Base-by-base conservation (phyloP, 129 eudicot genomes). In the Pittosporum tobira region DNA sequence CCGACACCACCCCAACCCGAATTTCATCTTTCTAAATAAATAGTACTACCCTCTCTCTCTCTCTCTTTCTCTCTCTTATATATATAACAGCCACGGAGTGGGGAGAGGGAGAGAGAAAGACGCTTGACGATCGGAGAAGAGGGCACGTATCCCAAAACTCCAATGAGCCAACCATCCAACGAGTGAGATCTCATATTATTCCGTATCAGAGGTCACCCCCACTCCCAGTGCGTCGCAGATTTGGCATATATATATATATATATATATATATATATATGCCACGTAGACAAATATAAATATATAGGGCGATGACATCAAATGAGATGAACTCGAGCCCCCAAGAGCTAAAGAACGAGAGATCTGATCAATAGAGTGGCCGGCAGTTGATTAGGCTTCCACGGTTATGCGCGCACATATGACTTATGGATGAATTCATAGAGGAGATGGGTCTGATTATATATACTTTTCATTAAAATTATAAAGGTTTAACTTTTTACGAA, bases 121-220 rank as follows among this genome's bases (percentile, higher is more conserved):
- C 48, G 63, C 53, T 62, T 38, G 21, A 65, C 37, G 2, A 18
- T 2, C 44, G 46, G 62, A 55, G 42, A 16, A 30, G 11, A 22
- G n/a, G 52, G 57, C 64, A 66, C 57, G 71, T 47, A 48, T n/a
- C n/a, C n/a, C n/a, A n/a, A n/a, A n/a, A n/a, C n/a, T n/a, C n/a
- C 25, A 64, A 52, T 25, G 36, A 64, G 36, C 51, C 69, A 64
- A 49, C 50, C 59, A 63, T 14, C 9, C 0, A 8, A 40, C 3
- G 51, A 40, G 20, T 29, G 47, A n/a, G 4, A 24, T 48, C n/a
- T 57, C 30, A 48, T n/a, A n/a, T n/a, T n/a, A n/a, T n/a, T n/a
- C n/a, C 34, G 30, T 28, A 9, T 5, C 23, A 27, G 20, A 13
- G 38, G 40, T 40, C 48, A n/a, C 49, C 20, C 37, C 4, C 43